Percentiles rank a stretch among this genome's conserved stretches.
Conservation (phyloP, 1,284 basidiomycete genomes). For the Cutaneotrichosporon cyanovorans region DNA sequence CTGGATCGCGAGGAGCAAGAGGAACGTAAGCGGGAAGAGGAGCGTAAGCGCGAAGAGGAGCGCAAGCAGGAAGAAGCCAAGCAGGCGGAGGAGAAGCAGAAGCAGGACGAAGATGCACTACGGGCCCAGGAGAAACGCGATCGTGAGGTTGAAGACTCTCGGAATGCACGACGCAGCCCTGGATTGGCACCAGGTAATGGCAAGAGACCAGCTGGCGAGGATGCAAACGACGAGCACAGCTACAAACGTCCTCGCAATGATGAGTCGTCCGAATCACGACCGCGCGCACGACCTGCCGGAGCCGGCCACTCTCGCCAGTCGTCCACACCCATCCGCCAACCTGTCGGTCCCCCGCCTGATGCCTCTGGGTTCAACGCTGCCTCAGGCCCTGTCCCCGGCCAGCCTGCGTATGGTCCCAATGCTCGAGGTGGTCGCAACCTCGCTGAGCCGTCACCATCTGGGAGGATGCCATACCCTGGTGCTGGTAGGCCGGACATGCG, state of each 20-base stretch:
- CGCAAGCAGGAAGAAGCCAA: neutral
- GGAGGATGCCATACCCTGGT: neutral
- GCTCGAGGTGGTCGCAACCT: neutral
- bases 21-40: too few species aligned
- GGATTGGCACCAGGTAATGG: too few species aligned
- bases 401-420: neutral
- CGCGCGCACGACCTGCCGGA: neutral
- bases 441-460: neutral
- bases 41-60: too few species aligned
- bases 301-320: neutral
- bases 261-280: neutral
- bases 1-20: conserved; percentile 10
- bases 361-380: neutral
- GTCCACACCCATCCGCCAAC: conserved; percentile 2
- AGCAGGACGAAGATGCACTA: conserved; percentile 3
- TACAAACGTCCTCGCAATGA: neutral
- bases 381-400: neutral
- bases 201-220: neutral
- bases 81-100: neutral
- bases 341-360: conserved; percentile 1
- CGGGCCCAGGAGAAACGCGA: neutral
- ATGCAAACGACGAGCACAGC: neutral
- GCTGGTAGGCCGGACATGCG: too few species aligned
- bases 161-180: too few species aligned
- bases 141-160: neutral